Percentiles rank a stretch among this genome's conserved stretches.
Conservation (phyloP, 2,329 filamentous ascomycete genomes). For the Fusarium continuum region DNA sequence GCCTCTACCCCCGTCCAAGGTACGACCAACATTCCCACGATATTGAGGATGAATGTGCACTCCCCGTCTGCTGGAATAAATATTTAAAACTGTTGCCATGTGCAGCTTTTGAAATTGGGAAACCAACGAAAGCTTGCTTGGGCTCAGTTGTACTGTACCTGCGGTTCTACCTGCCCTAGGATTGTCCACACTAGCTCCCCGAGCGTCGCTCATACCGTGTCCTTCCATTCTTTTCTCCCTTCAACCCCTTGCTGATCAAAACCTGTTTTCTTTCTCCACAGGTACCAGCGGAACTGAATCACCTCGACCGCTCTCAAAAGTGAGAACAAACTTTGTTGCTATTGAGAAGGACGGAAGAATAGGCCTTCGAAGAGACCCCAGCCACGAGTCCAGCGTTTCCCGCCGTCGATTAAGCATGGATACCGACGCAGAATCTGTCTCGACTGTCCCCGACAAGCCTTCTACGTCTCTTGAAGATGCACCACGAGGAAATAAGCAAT, state of each 20-base stretch:
- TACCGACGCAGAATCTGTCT: constrained; percentile 47
- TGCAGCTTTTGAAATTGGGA: constrained; percentile 13
- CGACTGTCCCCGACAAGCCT: constrained; percentile 52
- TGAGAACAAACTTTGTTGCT: constrained; percentile 78
- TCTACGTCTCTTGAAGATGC: constrained; percentile 44
- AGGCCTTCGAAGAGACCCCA: constrained; percentile 57
- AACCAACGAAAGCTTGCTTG: constrained; percentile 20
- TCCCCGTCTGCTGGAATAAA: constrained; percentile 14
- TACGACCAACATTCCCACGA: constrained; percentile 31
- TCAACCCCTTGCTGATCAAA: constrained; percentile 37
- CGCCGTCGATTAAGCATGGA: constrained; percentile 50
- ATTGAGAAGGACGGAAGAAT: constrained; percentile 72
- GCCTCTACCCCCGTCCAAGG: constrained; percentile 50
- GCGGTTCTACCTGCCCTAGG: constrained; percentile 28
- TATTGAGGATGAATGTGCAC: constrained; percentile 14
- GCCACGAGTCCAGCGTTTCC: constrained; percentile 52
- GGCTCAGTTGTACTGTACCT: background rate
- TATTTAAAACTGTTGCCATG: constrained; percentile 12
- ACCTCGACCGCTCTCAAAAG: constrained; percentile 75
- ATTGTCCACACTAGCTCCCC: constrained; percentile 28
- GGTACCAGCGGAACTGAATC: constrained; percentile 56
- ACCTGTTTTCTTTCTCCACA: constrained; percentile 34
- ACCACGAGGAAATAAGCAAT: constrained; percentile 30
- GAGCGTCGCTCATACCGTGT: constrained; percentile 24
- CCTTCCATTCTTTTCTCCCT: constrained; percentile 29